Base-by-base conservation (phyloP, 176 grass and related monocot genomes). In the Triticum timopheevii region DNA sequence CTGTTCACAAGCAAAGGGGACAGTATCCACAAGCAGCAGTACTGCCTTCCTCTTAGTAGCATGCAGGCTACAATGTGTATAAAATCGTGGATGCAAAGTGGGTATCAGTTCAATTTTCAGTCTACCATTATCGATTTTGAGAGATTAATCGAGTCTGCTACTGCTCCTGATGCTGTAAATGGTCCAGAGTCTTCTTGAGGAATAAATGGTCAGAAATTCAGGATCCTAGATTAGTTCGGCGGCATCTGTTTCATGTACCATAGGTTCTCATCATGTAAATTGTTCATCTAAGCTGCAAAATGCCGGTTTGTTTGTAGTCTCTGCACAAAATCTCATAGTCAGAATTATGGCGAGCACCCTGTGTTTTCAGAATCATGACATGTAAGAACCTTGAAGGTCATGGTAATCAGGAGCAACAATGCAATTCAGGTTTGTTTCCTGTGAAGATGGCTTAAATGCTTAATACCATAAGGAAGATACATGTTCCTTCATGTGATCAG, bases 1-100 rank as follows among this genome's bases (percentile, higher is more conserved):
- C 42, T 98, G 42, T 98, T 98, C 84, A 98, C 93, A 34, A 92
- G 86, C 70, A 92, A 90, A 92, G 91, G 93, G 5, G 92, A 94
- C 45, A 90, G 78, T 58, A 72, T 94, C 27, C 90, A 84, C 70
- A 98, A 94, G 84, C 89, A 87, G 81, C 88, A 86, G 76, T 94
- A 94, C 67, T 98, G 90, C 59, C 86, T 98, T 88, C 82, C 93
- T 30, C 86, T 91, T 52, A 71, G 81, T 77, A 86, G 83, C 67
- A 89, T 91, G 71, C 92, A 93, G 71, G 76, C 92, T 61, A 86
- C 85, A 39, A 66, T 93, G 40, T 98, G 96, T 76, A 74, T 98
- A 50, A 91, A 86, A 73, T 95, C 90, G 3, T 98, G 96, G 96
- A 89, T 98, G 82, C 88, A 92, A 70, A 94, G 92, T 47, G 88